phyloP scores from a whole-genome alignment of 2,329 filamentous ascomycete genomes.

The Diaporthe aspalathi region DNA sequence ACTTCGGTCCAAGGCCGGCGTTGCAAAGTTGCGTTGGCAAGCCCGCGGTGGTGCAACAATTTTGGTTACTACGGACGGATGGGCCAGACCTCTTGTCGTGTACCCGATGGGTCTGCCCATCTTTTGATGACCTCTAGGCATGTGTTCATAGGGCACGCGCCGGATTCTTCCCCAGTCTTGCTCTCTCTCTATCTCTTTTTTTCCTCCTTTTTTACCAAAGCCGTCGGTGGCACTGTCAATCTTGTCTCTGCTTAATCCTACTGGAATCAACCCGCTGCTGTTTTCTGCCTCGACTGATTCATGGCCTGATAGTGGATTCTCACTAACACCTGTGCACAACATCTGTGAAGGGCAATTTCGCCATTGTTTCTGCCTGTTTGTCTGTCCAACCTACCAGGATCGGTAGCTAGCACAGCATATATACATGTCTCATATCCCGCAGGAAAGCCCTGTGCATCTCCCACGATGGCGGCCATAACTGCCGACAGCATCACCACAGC shows the following conservation, averaged over 20 bases:
- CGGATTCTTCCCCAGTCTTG: background rate
- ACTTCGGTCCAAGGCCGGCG: constrained; percentile 9
- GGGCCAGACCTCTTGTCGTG: constrained; percentile 11
- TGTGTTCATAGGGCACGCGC: constrained; percentile 14
- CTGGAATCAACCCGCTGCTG: background rate
- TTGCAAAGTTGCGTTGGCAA: background rate
- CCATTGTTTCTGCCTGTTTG: no score
- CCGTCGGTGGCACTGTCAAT: background rate
- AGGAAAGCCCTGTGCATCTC: background rate
- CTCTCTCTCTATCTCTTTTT: no score
- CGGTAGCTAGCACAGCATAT: constrained; percentile 13
- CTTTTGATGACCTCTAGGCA: constrained; percentile 30
- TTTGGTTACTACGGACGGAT: background rate
- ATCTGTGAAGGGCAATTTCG: background rate
- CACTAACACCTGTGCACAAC: background rate
- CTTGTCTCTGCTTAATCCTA: background rate
- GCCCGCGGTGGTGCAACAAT: constrained; percentile 12
- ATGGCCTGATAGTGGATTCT: constrained; percentile 5
- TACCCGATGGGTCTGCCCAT: constrained; percentile 19
- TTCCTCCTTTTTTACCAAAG: background rate
- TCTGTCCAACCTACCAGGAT: constrained; percentile 15
- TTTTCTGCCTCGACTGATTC: constrained; percentile 3
- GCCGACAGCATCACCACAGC: background rate
- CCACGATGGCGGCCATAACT: constrained; percentile 14
- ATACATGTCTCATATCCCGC: constrained; percentile 9